Base-by-base conservation (phyloP, 2,329 filamentous ascomycete species). In the Colletotrichum sp. region DNA sequence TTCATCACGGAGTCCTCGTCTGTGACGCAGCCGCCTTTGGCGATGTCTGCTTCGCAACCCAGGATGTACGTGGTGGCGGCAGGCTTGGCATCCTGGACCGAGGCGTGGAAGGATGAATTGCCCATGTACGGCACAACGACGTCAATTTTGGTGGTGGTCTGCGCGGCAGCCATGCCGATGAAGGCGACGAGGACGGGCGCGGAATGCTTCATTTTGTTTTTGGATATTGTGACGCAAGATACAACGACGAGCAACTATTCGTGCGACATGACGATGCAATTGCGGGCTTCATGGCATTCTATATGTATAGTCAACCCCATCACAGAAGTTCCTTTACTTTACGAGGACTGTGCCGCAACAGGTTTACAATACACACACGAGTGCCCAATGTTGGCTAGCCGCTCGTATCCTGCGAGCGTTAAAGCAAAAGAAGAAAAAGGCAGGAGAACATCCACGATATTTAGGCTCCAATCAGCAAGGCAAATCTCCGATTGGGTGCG, bases 41-140 rank as follows among this genome's bases (percentile, higher is more conserved):
- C 67, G 43, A 73, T 73, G 24, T 62, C 67, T 28, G 74, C 38
- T 6, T 77, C 69, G 73, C 83, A 85, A 28, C 71, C 71, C 26
- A 84, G 59, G 61, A 77, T 78, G 61, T 80, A 78, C 4, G 84
- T 86, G 2, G 83, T 84, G 61, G 80, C 79, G 10, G 64, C 74
- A 12, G 59, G 67, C 38, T 80, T 79, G 72, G 76, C 82, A 9
- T 75, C 77, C 55, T 84, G 62, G 67, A 84, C 76, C n/a, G 83
- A 84, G 36, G 79, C 83, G 9, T 78, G 78, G 14, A 82, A 63
- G 12, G 67, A 58, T 21, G 79, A 74, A 13, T 76, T 6, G 61
- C 81, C 79, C 61, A 73, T 77, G 52, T 77, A 56, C 32, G 80
- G 80, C 58, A 83, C 74, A 32, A 84, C 71, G 59, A 85, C 73